These are phyloP conservation scores for Decorospora gaudefroyi DNA, from an alignment of 2,329 filamentous ascomycete species.

Conservation along the genomic window DNA sequence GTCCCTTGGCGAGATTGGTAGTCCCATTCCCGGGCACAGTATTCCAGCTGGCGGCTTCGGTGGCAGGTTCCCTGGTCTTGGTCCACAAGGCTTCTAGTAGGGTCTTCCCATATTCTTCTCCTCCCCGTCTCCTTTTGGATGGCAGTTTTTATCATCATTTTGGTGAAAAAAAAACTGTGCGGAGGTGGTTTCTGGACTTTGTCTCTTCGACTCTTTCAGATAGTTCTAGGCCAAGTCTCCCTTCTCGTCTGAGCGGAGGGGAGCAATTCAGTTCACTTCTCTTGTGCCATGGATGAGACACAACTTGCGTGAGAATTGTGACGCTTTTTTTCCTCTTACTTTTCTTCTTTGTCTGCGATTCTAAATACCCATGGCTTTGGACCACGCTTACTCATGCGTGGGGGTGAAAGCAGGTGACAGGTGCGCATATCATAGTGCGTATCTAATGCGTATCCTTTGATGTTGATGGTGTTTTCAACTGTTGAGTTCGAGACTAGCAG, in stretches of 20 bases:
- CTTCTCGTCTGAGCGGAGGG: conserved; percentile 21
- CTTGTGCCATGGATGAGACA: conserved; percentile 1
- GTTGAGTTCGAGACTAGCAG: neutral
- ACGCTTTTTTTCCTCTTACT: neutral
- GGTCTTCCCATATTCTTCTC: neutral
- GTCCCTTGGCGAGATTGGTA: conserved; percentile 55
- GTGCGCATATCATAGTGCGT: too few relatives aligned
- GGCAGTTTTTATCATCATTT: conserved; percentile 19
- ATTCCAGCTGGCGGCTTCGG: conserved; percentile 45
- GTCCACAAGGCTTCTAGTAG: conserved; percentile 37
- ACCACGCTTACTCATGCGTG: too few relatives aligned
- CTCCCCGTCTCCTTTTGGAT: conserved; percentile 6
- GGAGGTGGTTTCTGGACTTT: neutral
- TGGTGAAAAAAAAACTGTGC: neutral
- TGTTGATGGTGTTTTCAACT: too few relatives aligned
- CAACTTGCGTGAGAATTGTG: neutral
- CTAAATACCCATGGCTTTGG: too few relatives aligned
- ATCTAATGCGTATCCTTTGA: too few relatives aligned
- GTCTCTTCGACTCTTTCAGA: conserved; percentile 5
- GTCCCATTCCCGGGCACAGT: conserved; percentile 52
- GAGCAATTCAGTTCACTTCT: conserved; percentile 30
- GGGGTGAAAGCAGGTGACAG: too few relatives aligned
- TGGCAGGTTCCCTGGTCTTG: conserved; percentile 41
- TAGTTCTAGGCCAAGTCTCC: conserved; percentile 16
- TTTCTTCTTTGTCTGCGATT: neutral